Evolutionary conservation across 2,329 filamentous ascomycete genomes (phyloP), one percentile per base, ranked within the genome.

Genomic region (Phialocephala sp.): DNA sequence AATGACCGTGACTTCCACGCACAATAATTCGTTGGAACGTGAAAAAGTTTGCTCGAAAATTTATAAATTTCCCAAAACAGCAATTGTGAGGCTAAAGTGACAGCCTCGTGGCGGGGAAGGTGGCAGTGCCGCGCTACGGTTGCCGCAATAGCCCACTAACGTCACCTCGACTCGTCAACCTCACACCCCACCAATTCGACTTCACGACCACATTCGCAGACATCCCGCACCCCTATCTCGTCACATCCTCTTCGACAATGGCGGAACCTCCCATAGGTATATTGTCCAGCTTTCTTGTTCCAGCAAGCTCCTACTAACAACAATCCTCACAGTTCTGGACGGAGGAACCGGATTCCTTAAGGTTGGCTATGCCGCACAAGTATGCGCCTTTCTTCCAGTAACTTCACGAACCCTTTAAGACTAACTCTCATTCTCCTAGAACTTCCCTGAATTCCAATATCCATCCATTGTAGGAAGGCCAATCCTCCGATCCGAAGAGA

Each of bases 321-420:
- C 50, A 68, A 64, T 63, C 22, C 36, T 8, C 60, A 60, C 79
- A 98, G 95, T 99, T 79, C 94, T 99, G 87, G 95, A 99, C 86
- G 95, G 95, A 87, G 95, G 95, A 82, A 99, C 95, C 79, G 95
- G 95, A 82, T 99, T 99, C 87, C 91, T 99, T 81, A 99, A 99
- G 84, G 95, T 97, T 83, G 95, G 95, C 80, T 99, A 98, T 84
- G 95, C 95, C 77, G 95, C 91, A 77, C 94, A 90, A 83, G 89
- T 91, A 81, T 73, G 82, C 76, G 68, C 68, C 52, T 62, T 15
- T 24, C 3, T 35, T 52, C 60, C 50, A 60, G 37, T 41, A 37
- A 55, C 57, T 47, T 52, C 41, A 39, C 14, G 55, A 45, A 45
- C n/a, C 37, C 4, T 41, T 37, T 32, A 22, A 45, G 64, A 39